phyloP scores from a whole-genome alignment of 2,329 filamentous ascomycete genomes.

The Ceratocystis cacaofunesta region DNA sequence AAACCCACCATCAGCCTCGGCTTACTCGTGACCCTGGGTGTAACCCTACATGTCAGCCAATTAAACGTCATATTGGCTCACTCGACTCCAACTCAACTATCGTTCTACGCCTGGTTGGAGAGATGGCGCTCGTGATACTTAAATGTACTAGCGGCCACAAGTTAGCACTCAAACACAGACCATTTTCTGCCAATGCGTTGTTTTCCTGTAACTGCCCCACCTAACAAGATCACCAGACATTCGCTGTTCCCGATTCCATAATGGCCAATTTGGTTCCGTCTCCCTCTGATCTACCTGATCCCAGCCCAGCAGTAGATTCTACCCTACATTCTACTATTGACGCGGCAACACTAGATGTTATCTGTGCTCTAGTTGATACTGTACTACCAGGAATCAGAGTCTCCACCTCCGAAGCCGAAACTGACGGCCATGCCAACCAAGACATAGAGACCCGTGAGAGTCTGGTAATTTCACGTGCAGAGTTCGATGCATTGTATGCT shows the following conservation, averaged over 20 bases:
- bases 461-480: slow-evolving; percentile 31
- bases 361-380: slow-evolving; percentile 42
- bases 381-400: slow-evolving; percentile 43
- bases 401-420: slow-evolving; percentile 17
- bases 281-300: neutral
- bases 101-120: neutral
- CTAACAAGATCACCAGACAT: neutral
- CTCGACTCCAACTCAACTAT: neutral
- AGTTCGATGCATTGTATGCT: slow-evolving; percentile 34
- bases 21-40: neutral
- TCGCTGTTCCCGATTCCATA: neutral
- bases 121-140: neutral
- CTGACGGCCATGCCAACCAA: neutral
- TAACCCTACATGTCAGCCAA: neutral
- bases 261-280: neutral
- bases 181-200: neutral
- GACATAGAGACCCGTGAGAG: slow-evolving; percentile 23
- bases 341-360: slow-evolving; percentile 31
- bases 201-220: neutral
- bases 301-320: slow-evolving; percentile 11
- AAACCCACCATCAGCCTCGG: neutral
- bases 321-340: slow-evolving; percentile 22
- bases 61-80: neutral
- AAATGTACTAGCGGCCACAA: too few species aligned
- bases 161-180: neutral